Evolutionary conservation across 2,329 filamentous ascomycete genomes (phyloP).

Genomic region (Lachnellula arida): DNA sequence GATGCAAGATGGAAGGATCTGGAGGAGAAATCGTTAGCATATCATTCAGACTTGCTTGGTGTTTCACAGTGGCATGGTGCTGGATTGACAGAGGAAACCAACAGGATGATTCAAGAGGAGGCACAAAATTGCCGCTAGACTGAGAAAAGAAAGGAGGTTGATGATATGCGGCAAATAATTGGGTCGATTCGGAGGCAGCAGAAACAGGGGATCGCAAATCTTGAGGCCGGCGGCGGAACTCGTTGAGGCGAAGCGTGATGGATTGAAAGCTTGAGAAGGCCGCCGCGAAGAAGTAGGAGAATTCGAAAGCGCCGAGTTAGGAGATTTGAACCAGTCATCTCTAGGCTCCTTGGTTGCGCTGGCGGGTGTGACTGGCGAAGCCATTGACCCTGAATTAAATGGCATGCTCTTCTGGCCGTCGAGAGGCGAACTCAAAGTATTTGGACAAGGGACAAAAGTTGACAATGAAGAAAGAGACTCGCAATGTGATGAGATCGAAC

Average conservation of each 20-base stretch:
- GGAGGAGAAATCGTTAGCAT: conserved; percentile 21
- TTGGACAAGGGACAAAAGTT: conserved; percentile 24
- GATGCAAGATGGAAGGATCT: conserved; percentile 33
- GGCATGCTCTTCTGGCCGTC: not conserved
- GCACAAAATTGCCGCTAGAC: conserved; percentile 48
- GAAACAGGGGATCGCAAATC: conserved; percentile 22
- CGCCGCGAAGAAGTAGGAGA: conserved; percentile 29
- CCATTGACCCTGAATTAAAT: conserved; percentile 18
- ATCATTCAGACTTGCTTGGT: conserved; percentile 1
- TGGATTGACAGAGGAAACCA: conserved; percentile 42
- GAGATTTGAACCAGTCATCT: conserved; percentile 33
- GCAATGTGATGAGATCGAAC: conserved; percentile 23
- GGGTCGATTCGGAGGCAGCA: conserved; percentile 16
- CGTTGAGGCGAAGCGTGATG: conserved; percentile 19
- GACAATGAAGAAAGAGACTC: conserved; percentile 27
- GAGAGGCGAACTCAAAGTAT: conserved; percentile 11
- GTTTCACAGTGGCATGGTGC: conserved; percentile 10
- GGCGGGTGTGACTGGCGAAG: conserved; percentile 27
- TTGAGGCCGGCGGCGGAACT: conserved; percentile 20
- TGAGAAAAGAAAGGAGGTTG: conserved; percentile 48
- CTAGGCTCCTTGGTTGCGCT: conserved; percentile 17
- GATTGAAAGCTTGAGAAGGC: conserved; percentile 22
- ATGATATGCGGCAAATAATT: conserved; percentile 22
- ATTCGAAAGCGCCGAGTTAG: conserved; percentile 33
- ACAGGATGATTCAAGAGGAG: conserved; percentile 49